A percentile compares a stretch with the other conserved stretches of the same genome.
phyloP scores from a whole-genome alignment of 768 basidiomycete species.

The Dictyophora rubrovolvata region DNA sequence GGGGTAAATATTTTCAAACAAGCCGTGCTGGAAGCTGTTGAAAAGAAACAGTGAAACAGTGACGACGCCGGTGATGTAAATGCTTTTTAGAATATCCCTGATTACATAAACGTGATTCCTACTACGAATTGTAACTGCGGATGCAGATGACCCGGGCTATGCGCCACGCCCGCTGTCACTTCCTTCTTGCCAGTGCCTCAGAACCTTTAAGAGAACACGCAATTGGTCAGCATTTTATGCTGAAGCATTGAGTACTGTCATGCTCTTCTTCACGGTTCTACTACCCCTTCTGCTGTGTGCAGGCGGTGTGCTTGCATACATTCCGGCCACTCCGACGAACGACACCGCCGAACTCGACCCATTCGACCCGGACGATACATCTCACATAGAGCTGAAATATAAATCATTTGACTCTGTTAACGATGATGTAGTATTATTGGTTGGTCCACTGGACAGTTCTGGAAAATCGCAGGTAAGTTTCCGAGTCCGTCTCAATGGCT shows the following conservation, averaged over 20 bases:
- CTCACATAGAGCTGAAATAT: constrained; percentile 53
- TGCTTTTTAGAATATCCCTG: too few relatives aligned
- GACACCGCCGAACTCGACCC: constrained; percentile 39
- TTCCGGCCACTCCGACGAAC: constrained; percentile 68
- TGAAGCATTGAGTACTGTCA: too few relatives aligned
- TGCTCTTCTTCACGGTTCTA: not conserved
- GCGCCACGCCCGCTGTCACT: too few relatives aligned
- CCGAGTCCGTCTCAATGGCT: constrained; percentile 1
- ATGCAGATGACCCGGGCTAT: too few relatives aligned
- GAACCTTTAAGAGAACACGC: too few relatives aligned
- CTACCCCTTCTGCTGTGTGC: constrained; percentile 6
- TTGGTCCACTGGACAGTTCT: constrained; percentile 37
- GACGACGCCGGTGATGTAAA: constrained; percentile 6
- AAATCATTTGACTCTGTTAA: constrained; percentile 43
- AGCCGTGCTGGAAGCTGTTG: constrained; percentile 52
- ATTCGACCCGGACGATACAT: constrained; percentile 46
- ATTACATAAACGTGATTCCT: too few relatives aligned
- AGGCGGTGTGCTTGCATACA: constrained; percentile 35
- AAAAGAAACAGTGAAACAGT: constrained; percentile 10
- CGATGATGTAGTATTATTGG: constrained; percentile 50
- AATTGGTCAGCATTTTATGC: too few relatives aligned
- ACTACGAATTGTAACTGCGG: too few relatives aligned
- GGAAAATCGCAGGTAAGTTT: constrained; percentile 47
- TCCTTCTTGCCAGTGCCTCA: too few relatives aligned
- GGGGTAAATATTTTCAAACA: constrained; percentile 57